Evolutionary conservation across 257 asterid genomes (phyloP).

Genomic region (Solanum paucissectum): DNA sequence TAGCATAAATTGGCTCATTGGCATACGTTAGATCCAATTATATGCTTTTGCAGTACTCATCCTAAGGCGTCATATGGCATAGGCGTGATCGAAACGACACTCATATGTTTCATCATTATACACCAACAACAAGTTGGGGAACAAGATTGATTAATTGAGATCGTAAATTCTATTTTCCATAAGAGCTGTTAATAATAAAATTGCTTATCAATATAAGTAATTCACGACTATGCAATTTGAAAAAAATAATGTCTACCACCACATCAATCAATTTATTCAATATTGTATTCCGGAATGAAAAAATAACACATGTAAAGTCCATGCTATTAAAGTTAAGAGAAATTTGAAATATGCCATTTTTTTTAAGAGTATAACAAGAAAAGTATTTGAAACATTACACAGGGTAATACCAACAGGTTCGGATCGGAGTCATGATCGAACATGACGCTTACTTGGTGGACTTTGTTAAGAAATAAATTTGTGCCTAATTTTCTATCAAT

Average conservation of each 20-base stretch:
- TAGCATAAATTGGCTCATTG: background rate
- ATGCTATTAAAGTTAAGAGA: background rate
- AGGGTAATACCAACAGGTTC: background rate
- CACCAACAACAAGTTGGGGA: background rate
- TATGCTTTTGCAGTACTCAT: background rate
- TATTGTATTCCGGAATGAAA: no score
- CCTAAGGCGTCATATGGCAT: background rate
- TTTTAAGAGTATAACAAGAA: background rate
- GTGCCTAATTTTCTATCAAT: background rate
- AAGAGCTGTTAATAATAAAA: background rate
- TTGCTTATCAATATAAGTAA: background rate
- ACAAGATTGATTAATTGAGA: background rate
- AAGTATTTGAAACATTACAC: background rate
- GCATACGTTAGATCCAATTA: background rate
- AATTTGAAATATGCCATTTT: background rate
- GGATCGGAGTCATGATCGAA: background rate
- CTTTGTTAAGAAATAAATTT: no score
- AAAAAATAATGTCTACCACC: background rate
- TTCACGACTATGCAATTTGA: background rate
- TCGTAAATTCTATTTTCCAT: background rate
- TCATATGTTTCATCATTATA: background rate
- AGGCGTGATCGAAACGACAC: background rate
- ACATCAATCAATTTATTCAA: background rate
- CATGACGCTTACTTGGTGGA: background rate
- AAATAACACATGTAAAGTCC: background rate